A percentile compares a stretch with the other conserved stretches of the same genome.
Conservation (phyloP, 768 basidiomycete genomes). For the Boletus pseudopeckii region DNA sequence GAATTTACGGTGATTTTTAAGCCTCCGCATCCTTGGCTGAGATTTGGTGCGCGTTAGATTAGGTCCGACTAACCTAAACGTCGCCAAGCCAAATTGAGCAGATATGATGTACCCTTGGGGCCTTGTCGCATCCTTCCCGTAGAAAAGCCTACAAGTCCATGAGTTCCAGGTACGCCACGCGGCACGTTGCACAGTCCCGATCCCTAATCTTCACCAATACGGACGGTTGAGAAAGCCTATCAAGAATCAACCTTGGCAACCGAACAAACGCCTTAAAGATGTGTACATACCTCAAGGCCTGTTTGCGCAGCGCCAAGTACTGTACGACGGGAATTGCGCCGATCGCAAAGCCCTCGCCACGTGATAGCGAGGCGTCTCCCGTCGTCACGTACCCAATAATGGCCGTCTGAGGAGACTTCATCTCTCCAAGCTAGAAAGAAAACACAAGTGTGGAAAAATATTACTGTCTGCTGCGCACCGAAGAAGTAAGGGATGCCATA, state of each 20-base stretch:
- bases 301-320: conserved; percentile 51
- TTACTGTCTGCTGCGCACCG: not conserved
- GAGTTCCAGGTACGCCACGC: conserved; percentile 46
- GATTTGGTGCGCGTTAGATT: not conserved
- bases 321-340: conserved; percentile 63
- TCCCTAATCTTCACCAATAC: conserved; percentile 66
- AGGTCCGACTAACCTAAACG: not conserved
- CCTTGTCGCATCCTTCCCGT: too few relatives aligned
- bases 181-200: conserved; percentile 50
- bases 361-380: conserved; percentile 76
- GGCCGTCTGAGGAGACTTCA: conserved; percentile 37
- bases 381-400: conserved; percentile 84
- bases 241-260: not conserved
- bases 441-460: not conserved
- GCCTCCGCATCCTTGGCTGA: too few relatives aligned
- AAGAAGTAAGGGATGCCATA: conserved; percentile 16
- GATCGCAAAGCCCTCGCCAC: conserved; percentile 75
- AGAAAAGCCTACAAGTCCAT: conserved; percentile 30
- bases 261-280: rapidly evolving
- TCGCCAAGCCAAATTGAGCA: not conserved
- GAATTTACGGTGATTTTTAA: not conserved
- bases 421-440: conserved; percentile 42
- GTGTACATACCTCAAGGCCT: conserved; percentile 37
- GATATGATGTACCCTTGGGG: not conserved
- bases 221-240: conserved; percentile 26